phyloP scores from a whole-genome alignment of 352 stramenopile genomes.

The Phytophthora kernoviae region DNA sequence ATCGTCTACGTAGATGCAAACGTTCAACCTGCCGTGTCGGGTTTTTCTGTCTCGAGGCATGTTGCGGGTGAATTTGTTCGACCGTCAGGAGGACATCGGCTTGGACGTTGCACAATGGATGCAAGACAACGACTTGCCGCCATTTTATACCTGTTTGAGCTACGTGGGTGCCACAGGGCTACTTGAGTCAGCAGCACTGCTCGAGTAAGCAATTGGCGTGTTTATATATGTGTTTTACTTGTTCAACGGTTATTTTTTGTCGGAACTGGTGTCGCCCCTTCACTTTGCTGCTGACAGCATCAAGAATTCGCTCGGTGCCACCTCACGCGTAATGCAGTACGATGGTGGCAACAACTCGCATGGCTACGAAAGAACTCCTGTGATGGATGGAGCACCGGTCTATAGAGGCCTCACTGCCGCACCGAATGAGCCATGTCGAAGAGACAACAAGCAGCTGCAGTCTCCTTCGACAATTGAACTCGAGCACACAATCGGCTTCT shows the following conservation, averaged over 20 bases:
- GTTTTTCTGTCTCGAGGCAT: conserved; percentile 57
- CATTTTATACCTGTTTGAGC: conserved; percentile 83
- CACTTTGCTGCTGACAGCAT: background rate
- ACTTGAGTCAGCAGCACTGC: conserved; percentile 16
- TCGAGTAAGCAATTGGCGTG: conserved; percentile 2
- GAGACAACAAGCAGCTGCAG: conserved; percentile 18
- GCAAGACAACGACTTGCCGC: conserved; percentile 47
- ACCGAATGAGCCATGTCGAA: conserved; percentile 2
- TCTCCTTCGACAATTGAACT: conserved; percentile 68
- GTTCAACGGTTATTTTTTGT: conserved; percentile 21
- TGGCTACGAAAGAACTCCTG: conserved; percentile 18
- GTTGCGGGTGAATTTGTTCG: conserved; percentile 63
- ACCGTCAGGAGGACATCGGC: conserved; percentile 55
- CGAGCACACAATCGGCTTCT: conserved; percentile 94
- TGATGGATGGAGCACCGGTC: conserved; percentile 13
- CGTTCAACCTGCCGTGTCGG: conserved; percentile 48
- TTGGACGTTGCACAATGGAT: conserved; percentile 60
- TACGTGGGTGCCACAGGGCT: conserved; percentile 60
- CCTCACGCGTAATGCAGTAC: conserved; percentile 32
- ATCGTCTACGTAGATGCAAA: conserved; percentile 44
- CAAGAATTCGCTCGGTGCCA: background rate
- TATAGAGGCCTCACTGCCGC: conserved; percentile 12
- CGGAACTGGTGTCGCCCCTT: conserved; percentile 7
- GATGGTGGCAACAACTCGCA: conserved; percentile 23
- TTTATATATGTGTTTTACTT: conserved; percentile 17